Conservation (phyloP, 257 asterid genomes). For the Scutellaria barbata region DNA sequence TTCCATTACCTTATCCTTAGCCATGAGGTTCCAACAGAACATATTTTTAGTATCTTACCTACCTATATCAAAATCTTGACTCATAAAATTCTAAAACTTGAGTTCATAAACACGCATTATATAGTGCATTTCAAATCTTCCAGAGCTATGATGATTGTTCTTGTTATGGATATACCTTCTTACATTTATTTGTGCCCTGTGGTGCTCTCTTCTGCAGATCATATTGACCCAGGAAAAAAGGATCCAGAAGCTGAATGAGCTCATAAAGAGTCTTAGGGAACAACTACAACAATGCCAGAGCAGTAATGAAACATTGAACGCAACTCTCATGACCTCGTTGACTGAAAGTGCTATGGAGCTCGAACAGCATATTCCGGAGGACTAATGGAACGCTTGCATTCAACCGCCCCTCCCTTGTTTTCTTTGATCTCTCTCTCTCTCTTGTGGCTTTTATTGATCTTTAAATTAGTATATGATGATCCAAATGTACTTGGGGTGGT, state of each 20-base stretch:
- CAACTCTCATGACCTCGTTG: constrained; percentile 45
- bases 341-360: constrained; percentile 57
- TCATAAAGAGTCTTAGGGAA: constrained; percentile 66
- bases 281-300: constrained; percentile 70
- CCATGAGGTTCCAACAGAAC: too few species aligned
- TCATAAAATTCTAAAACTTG: background rate
- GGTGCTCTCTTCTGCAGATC: constrained; percentile 47
- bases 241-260: constrained; percentile 78
- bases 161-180: background rate
- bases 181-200: background rate
- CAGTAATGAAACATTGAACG: constrained; percentile 53
- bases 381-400: constrained; percentile 34
- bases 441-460: constrained; percentile 17
- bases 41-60: background rate
- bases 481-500: constrained; percentile 13
- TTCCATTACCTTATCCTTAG: too few species aligned
- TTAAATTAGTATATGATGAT: constrained; percentile 1
- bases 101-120: background rate
- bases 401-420: background rate
- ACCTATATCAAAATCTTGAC: background rate
- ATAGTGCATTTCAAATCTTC: background rate
- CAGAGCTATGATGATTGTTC: constrained; percentile 3
- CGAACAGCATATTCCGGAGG: constrained; percentile 69
- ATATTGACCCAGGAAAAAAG: constrained; percentile 86
- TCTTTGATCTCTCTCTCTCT: background rate